phyloP scores from a whole-genome alignment of 2,329 filamentous ascomycete genomes.

The Pezicula neosporulosa region DNA sequence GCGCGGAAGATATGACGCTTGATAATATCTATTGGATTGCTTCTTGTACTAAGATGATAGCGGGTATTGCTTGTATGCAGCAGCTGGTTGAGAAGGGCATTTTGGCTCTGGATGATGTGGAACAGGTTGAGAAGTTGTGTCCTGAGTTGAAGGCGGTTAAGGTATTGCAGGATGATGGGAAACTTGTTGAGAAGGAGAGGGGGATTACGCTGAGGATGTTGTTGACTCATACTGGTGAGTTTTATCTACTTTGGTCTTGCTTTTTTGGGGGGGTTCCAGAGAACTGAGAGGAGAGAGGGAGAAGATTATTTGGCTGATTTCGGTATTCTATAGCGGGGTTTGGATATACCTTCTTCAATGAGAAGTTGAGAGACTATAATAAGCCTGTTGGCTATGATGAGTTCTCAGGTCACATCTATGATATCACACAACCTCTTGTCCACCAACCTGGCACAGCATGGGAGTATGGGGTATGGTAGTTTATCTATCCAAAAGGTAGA shows the following conservation, averaged over 20 bases:
- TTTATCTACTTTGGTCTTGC: not conserved
- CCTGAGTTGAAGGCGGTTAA: constrained; percentile 46
- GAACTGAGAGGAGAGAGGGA: constrained; percentile 43
- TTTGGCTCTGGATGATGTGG: constrained; percentile 52
- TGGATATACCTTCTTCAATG: constrained; percentile 49
- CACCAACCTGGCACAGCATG: constrained; percentile 61
- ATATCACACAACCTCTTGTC: constrained; percentile 36
- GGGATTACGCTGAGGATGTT: constrained; percentile 56
- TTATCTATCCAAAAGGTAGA: not conserved
- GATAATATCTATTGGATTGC: constrained; percentile 60
- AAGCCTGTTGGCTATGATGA: constrained; percentile 32
- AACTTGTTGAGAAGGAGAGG: constrained; percentile 36
- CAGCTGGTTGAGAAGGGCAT: constrained; percentile 50
- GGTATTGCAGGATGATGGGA: constrained; percentile 37
- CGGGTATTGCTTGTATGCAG: constrained; percentile 53
- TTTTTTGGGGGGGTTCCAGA: constrained; percentile 34
- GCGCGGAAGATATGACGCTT: constrained; percentile 51
- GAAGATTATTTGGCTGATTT: constrained; percentile 30
- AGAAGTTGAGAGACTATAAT: constrained; percentile 43
- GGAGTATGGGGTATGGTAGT: constrained; percentile 51
- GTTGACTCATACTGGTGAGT: constrained; percentile 40
- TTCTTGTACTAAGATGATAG: constrained; percentile 54
- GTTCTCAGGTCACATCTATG: constrained; percentile 16
- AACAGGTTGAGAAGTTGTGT: constrained; percentile 43
- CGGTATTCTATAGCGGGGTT: constrained; percentile 24